Conservation (phyloP, 441 rosid genomes). For the Arabidopsis lyrata region DNA sequence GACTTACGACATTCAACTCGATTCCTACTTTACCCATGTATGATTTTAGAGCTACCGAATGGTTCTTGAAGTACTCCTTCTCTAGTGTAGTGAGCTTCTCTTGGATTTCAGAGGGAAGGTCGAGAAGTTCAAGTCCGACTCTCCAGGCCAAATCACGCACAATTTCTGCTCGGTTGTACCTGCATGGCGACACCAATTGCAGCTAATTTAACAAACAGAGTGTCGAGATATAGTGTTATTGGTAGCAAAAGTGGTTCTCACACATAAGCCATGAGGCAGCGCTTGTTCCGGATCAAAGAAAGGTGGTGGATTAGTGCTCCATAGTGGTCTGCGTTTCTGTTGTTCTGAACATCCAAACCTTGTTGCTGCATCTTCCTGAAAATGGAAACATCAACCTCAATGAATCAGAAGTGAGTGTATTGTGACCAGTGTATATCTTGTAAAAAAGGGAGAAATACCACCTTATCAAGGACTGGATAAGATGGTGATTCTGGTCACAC, state of each 20-base stretch:
- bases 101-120: conserved; percentile 78
- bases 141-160: conserved; percentile 79
- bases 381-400: conserved; percentile 23
- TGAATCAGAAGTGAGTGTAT: neutral
- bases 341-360: conserved; percentile 75
- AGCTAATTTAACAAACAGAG: neutral
- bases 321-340: conserved; percentile 85
- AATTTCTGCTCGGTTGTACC: conserved; percentile 84
- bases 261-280: conserved; percentile 93
- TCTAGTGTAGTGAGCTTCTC: conserved; percentile 74
- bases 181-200: conserved; percentile 42
- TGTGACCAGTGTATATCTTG: neutral
- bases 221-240: neutral
- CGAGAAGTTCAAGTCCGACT: conserved; percentile 74
- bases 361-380: conserved; percentile 88
- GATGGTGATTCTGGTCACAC: conserved; percentile 72
- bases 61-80: conserved; percentile 70
- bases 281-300: conserved; percentile 81
- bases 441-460: conserved; percentile 50
- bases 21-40: conserved; percentile 77
- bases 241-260: conserved; percentile 40
- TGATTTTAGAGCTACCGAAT: conserved; percentile 66
- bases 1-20: conserved; percentile 80
- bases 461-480: conserved; percentile 83
- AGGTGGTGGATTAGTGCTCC: conserved; percentile 91